Conservation (phyloP, 1,284 basidiomycete species). For the Filobasidium uniguttulatum region DNA sequence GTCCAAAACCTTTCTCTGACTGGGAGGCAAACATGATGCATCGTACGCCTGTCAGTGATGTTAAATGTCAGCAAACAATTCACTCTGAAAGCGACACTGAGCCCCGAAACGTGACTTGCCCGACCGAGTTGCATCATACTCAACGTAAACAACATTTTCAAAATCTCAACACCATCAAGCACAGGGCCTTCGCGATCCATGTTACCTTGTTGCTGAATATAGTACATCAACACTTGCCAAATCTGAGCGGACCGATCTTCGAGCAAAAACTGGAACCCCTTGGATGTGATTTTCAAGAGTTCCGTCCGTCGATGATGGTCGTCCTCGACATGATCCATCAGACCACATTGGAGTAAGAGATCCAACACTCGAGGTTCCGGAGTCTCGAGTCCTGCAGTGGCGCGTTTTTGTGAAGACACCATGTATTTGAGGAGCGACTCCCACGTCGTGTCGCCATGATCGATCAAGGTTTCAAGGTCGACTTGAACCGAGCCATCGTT, state of each 20-base stretch:
- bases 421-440: conserved; percentile 78
- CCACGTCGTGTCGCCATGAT: conserved; percentile 83
- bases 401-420: conserved; percentile 71
- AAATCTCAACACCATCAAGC: conserved; percentile 85
- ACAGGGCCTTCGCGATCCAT: conserved; percentile 49
- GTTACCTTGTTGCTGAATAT: conserved; percentile 35
- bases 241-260: conserved; percentile 93
- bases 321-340: conserved; percentile 50
- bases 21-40: conserved; percentile 61
- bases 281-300: conserved; percentile 69
- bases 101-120: conserved; percentile 39
- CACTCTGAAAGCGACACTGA: neutral
- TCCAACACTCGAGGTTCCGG: conserved; percentile 60
- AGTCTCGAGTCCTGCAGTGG: conserved; percentile 51
- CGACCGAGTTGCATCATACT: conserved; percentile 83
- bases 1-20: conserved; percentile 73
- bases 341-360: conserved; percentile 67
- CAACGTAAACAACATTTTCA: conserved; percentile 89
- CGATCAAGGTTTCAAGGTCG: conserved; percentile 55
- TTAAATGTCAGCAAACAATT: neutral
- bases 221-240: conserved; percentile 91
- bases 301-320: conserved; percentile 28
- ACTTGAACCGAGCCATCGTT: conserved; percentile 7
- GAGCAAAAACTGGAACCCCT: conserved; percentile 92
- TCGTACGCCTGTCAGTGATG: conserved; percentile 59